Evolutionary conservation across 2,329 filamentous ascomycete genomes (phyloP).

Genomic region (Cercospora zeina): DNA sequence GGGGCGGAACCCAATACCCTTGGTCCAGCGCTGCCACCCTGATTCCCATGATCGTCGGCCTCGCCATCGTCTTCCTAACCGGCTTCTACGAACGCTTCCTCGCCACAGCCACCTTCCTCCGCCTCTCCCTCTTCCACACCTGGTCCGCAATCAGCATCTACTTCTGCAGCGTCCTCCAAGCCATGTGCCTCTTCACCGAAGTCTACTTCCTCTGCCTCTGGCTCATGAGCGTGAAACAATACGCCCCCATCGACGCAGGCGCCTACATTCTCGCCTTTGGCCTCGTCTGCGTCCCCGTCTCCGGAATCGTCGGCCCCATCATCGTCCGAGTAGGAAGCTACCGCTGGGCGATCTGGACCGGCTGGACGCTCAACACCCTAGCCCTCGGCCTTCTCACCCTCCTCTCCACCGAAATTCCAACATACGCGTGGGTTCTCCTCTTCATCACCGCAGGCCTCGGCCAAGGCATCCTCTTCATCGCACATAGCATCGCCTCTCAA

Average conservation of each 20-base stretch:
- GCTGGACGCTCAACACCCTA: slow-evolving; percentile 42
- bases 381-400: slow-evolving; percentile 48
- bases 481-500: slow-evolving; percentile 49
- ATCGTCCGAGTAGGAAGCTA: slow-evolving; percentile 40
- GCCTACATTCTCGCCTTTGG: slow-evolving; percentile 46
- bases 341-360: slow-evolving; percentile 33
- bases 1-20: slow-evolving; percentile 42
- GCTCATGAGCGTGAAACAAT: slow-evolving; percentile 46
- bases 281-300: slow-evolving; percentile 27
- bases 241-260: slow-evolving; percentile 43
- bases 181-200: slow-evolving; percentile 37
- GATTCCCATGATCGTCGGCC: slow-evolving; percentile 40
- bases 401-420: slow-evolving; percentile 43
- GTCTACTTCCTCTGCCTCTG: slow-evolving; percentile 49
- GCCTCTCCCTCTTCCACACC: slow-evolving; percentile 38
- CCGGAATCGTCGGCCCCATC: slow-evolving; percentile 33
- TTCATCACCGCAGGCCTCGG: slow-evolving; percentile 48
- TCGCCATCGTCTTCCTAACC: slow-evolving; percentile 36
- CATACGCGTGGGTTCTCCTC: slow-evolving; percentile 47
- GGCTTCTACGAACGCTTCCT: slow-evolving; percentile 32
- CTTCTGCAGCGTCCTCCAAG: slow-evolving; percentile 38
- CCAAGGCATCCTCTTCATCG: slow-evolving; percentile 46
- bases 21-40: slow-evolving; percentile 43
- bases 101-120: slow-evolving; percentile 35
- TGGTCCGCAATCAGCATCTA: slow-evolving; percentile 37